A percentile compares a stretch with the other conserved stretches of the same genome.
Conservation (phyloP, 345 rosid genomes). For the Acer yangbiense region DNA sequence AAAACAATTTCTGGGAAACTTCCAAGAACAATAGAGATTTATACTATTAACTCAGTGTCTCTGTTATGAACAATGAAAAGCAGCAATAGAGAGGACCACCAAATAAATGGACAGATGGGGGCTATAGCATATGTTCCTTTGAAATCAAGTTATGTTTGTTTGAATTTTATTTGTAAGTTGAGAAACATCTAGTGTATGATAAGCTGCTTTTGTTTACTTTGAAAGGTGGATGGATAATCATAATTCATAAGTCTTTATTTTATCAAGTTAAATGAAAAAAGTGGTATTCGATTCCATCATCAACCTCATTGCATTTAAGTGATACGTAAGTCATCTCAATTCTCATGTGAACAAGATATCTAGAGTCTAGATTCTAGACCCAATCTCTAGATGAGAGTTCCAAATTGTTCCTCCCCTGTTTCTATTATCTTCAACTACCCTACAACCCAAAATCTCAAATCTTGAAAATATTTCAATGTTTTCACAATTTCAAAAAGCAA, state of each 20-base stretch:
- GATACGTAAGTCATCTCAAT: constrained; percentile 8
- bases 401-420: neutral
- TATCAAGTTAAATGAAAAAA: neutral
- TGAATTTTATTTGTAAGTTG: constrained; percentile 14
- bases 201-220: constrained; percentile 18
- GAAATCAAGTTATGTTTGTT: constrained; percentile 18
- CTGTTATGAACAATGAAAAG: neutral
- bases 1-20: constrained; percentile 19
- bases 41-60: neutral
- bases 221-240: constrained; percentile 5
- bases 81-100: neutral
- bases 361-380: neutral
- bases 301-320: constrained; percentile 14
- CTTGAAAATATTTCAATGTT: neutral
- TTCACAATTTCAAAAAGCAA: constrained; percentile 4
- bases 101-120: neutral
- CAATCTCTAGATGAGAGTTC: neutral
- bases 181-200: neutral
- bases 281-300: neutral
- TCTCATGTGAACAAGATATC: constrained; percentile 8
- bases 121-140: constrained; percentile 16
- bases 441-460: constrained; percentile 6
- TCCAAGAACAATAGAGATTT: neutral
- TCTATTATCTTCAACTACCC: constrained; percentile 10
- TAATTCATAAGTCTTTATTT: neutral